Evolutionary conservation across 257 asterid species (phyloP).

Genomic region (Solanum sparsipilum): DNA sequence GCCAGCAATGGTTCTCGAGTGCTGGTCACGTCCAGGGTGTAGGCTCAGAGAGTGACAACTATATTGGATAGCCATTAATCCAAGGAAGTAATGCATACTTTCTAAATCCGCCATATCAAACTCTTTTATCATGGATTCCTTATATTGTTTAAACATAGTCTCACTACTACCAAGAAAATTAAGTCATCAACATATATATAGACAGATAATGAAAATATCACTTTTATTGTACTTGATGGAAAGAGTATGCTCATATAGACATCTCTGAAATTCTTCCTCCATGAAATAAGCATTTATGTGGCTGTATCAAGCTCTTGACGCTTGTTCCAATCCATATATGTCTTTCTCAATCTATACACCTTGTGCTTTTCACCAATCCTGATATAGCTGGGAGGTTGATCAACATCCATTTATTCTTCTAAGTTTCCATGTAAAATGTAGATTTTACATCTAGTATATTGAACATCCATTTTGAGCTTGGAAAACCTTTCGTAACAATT

Average conservation of each 20-base stretch:
- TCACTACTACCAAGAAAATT: neutral
- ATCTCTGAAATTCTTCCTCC: neutral
- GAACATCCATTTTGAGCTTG: too few relatives aligned
- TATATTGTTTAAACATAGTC: neutral
- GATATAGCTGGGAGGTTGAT: too few relatives aligned
- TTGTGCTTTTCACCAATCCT: too few relatives aligned
- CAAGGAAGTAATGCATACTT: neutral
- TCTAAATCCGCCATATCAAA: neutral
- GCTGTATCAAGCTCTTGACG: neutral
- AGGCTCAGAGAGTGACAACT: too few relatives aligned
- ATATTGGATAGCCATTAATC: neutral
- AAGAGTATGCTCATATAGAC: neutral
- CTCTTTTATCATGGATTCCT: neutral
- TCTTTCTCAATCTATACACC: too few relatives aligned
- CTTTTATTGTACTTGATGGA: neutral
- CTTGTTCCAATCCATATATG: too few relatives aligned
- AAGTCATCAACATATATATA: neutral
- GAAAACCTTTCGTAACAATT: too few relatives aligned
- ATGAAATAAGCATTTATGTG: neutral
- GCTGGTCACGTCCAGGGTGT: too few relatives aligned
- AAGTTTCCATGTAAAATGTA: too few relatives aligned
- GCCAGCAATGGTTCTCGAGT: too few relatives aligned
- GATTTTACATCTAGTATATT: too few relatives aligned
- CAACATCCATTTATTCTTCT: too few relatives aligned
- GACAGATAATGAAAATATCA: neutral